Evolutionary conservation across 2,329 filamentous ascomycete species (phyloP).

Genomic region (Aspergillus aculeatus): DNA sequence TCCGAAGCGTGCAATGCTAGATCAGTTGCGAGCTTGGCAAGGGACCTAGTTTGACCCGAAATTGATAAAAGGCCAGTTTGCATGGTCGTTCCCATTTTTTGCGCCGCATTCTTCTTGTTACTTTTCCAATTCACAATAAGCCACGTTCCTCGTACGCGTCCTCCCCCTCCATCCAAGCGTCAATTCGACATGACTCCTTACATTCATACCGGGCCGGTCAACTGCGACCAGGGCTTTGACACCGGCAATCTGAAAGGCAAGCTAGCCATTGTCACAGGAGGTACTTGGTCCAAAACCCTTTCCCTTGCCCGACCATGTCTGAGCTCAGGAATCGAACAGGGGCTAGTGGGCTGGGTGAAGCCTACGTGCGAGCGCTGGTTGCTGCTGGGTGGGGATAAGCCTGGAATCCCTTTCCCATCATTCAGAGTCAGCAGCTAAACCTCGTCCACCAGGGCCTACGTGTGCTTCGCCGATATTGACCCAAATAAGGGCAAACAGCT

Average conservation of each 20-base stretch:
- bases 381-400: not conserved
- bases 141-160: too few relatives aligned
- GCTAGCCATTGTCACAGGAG: conserved; percentile 31
- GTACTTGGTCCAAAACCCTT: not conserved
- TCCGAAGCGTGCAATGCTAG: too few relatives aligned
- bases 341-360: conserved; percentile 8
- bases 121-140: too few relatives aligned
- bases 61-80: too few relatives aligned
- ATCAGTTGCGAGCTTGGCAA: too few relatives aligned
- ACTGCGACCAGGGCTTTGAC: not conserved
- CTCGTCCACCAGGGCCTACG: conserved; percentile 2
- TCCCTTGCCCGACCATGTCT: too few relatives aligned
- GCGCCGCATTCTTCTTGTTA: too few relatives aligned
- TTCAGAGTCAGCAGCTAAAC: not conserved
- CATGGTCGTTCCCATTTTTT: too few relatives aligned
- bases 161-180: too few relatives aligned
- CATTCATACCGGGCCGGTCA: conserved; percentile 2
- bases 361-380: conserved; percentile 5
- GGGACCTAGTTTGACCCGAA: too few relatives aligned
- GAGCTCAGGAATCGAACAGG: too few relatives aligned
- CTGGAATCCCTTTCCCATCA: not conserved
- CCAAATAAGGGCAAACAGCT: conserved; percentile 19
- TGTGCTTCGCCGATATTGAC: conserved; percentile 24
- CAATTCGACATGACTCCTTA: not conserved
- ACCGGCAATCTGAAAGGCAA: conserved; percentile 26